Conservation (phyloP, 2,329 filamentous ascomycete species). For the Kalaharituber pfeilii region DNA sequence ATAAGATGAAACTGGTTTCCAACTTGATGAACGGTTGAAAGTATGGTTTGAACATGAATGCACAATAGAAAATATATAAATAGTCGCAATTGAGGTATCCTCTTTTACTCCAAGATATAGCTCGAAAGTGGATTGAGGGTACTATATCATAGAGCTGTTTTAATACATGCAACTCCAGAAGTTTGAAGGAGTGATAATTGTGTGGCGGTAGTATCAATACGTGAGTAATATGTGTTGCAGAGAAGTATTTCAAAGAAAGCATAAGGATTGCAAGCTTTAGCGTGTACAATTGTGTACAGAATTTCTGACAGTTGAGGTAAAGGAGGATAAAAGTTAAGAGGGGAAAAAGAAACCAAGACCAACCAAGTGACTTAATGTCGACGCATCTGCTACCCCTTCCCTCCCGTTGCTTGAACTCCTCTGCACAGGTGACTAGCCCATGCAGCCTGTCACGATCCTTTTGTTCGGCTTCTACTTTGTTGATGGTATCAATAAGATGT, state of each 20-base stretch:
- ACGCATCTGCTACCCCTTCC: background rate
- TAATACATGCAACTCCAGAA: too few species aligned
- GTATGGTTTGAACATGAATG: background rate
- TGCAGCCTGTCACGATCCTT: background rate
- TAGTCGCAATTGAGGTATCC: background rate
- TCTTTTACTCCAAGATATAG: background rate
- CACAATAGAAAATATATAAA: background rate
- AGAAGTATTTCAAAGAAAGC: too few species aligned
- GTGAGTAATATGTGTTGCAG: too few species aligned
- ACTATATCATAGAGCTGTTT: too few species aligned
- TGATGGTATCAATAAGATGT: background rate
- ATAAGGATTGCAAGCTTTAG: too few species aligned
- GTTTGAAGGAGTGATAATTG: too few species aligned
- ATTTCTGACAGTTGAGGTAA: too few species aligned
- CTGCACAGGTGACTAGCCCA: background rate
- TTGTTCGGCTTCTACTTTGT: background rate
- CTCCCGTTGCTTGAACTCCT: background rate
- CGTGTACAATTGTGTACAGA: too few species aligned
- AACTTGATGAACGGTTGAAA: background rate
- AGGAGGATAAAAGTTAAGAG: background rate
- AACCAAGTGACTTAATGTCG: background rate
- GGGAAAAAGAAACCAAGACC: background rate
- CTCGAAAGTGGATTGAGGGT: too few species aligned
- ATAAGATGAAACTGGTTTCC: background rate
- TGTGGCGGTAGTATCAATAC: too few species aligned